Percentiles rank a stretch among this genome's conserved stretches.
phyloP scores from a whole-genome alignment of 2,329 filamentous ascomycete species.

The Alternaria brassicae region DNA sequence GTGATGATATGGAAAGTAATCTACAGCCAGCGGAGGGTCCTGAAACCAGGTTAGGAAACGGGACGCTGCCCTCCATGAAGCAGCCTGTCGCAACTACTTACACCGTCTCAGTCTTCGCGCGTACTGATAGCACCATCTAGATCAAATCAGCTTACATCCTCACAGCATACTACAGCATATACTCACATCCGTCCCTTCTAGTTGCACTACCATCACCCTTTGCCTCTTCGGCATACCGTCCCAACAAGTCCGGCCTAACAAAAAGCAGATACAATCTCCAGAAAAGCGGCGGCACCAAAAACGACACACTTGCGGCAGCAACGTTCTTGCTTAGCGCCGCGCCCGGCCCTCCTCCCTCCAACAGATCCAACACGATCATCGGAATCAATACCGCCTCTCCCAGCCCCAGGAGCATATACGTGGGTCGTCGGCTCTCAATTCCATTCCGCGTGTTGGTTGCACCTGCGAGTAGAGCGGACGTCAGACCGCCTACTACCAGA shows the following conservation, averaged over 20 bases:
- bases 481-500: constrained; percentile 33
- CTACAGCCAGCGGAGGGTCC: not conserved
- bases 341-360: constrained; percentile 21
- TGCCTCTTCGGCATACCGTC: constrained; percentile 25
- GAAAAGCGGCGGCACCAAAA: constrained; percentile 28
- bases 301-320: constrained; percentile 23
- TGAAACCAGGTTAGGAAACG: not conserved
- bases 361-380: constrained; percentile 26
- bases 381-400: constrained; percentile 34
- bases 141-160: not conserved
- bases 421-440: constrained; percentile 32
- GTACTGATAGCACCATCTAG: constrained; percentile 12
- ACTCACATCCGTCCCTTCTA: constrained; percentile 11
- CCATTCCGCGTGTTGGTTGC: constrained; percentile 35
- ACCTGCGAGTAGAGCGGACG: constrained; percentile 31
- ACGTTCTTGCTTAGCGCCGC: constrained; percentile 31
- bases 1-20: not conserved
- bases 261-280: constrained; percentile 37
- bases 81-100: no score
- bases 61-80: not conserved
- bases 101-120: constrained; percentile 2
- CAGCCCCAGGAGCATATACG: constrained; percentile 31
- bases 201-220: not conserved
- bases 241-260: constrained; percentile 32
- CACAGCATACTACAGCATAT: not conserved